Base-by-base conservation (phyloP, 2,329 filamentous ascomycete species). In the Cordyceps cateniannulata region DNA sequence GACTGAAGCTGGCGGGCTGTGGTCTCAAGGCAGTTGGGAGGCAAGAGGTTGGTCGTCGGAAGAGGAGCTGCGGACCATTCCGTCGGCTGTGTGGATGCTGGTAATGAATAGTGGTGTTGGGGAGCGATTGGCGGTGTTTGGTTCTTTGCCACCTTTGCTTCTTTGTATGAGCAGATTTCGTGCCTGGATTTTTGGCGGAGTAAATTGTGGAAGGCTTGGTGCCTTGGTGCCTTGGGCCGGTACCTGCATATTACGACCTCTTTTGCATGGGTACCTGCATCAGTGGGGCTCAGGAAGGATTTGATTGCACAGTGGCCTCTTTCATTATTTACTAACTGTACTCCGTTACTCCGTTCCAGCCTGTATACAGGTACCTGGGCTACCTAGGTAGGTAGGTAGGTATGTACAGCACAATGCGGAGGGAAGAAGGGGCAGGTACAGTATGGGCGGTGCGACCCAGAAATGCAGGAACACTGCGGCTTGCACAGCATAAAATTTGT, bases 261-360 rank as follows among this genome's bases (percentile, higher is more conserved):
- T 44, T 59, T 59, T 51, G 32, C 35, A 20, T 40, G 27, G 16
- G 56, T 59, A 59, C 56, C 56, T 59, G 56, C 56, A 51, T 59
- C 14, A 42, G 56, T 59, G 55, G 55, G 35, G 32, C 22, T 6
- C 5, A 16, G n/a, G 6, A 22, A 18, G 47, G 22, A 24, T 50
- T 29, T 32, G 9, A 50, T 20, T 42, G 45, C 32, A 50, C 55
- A 50, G 44, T n/a, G 10, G 55, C 53, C 25, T 40, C 29, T 35
- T 56, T 55, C 52, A 44, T 29, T 55, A 18, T 22, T 20, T 42
- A 12, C 4, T 32, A 8, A 27, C 20, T 16, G 16, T 35, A 35
- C 32, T 35, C 27, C 27, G 27, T 29, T 29, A 4, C 27, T 29
- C 8, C 4, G 12, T 35, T 6, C 12, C 29, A 5, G 29, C 12